Percentiles rank a stretch among this genome's conserved stretches.
These are phyloP conservation scores for Isoetes taiwanensis DNA, from an alignment of 75 land plant species.

Conservation along the genomic window DNA sequence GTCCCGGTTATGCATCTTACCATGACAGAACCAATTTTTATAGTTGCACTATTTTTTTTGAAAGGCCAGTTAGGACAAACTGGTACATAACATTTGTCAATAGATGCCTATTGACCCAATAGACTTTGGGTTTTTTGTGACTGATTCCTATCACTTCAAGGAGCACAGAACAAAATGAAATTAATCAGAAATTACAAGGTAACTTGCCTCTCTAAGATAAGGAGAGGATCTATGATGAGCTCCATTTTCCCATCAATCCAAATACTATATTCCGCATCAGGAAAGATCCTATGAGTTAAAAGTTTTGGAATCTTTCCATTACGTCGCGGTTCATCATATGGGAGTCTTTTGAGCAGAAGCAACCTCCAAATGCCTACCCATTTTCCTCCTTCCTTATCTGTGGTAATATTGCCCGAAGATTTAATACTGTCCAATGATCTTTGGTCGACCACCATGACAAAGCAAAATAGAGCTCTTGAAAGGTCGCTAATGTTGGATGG, in stretches of 20 bases:
- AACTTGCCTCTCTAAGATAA: constrained; percentile 75
- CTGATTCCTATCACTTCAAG: too few species aligned
- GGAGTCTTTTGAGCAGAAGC: constrained; percentile 45
- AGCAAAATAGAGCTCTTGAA: constrained; percentile 75
- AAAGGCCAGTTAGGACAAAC: too few species aligned
- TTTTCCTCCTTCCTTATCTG: constrained; percentile 45
- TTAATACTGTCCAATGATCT: constrained; percentile 45
- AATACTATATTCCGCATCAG: constrained; percentile 77
- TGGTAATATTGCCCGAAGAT: constrained; percentile 30
- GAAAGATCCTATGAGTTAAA: constrained; percentile 77
- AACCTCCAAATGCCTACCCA: constrained; percentile 97
- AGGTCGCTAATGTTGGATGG: constrained; percentile 71
- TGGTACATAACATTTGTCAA: too few species aligned
- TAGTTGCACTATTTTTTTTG: too few species aligned
- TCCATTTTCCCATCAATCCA: constrained; percentile 99
- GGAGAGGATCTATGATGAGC: constrained; percentile 81
- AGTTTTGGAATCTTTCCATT: constrained; percentile 97
- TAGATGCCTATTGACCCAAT: too few species aligned
- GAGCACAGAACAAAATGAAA: too few species aligned
- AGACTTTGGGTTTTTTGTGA: too few species aligned
- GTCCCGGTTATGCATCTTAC: too few species aligned
- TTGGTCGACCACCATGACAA: constrained; percentile 89
- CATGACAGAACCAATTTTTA: too few species aligned
- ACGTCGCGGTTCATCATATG: constrained; percentile 93
- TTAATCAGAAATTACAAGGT: too few species aligned